A percentile compares a stretch with the other conserved stretches of the same genome.
Conservation (phyloP, 2,329 filamentous ascomycete genomes). For the Pyrenochaeta sp. region DNA sequence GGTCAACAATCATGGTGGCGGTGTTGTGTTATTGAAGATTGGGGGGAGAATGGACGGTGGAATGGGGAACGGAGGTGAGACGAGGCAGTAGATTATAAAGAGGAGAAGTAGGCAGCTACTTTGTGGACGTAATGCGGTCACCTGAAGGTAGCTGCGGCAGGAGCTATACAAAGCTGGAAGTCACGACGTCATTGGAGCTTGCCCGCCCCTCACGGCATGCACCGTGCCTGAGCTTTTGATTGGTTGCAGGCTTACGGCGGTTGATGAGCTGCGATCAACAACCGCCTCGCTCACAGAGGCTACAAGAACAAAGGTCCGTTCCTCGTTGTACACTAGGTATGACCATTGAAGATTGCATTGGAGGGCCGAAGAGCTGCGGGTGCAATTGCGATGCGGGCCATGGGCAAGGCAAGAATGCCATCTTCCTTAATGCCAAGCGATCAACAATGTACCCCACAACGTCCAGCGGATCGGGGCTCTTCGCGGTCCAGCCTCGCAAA, state of each 20-base stretch:
- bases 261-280: constrained; percentile 7
- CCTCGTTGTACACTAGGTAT: background rate
- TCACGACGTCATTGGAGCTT: constrained; percentile 34
- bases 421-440: constrained; percentile 11
- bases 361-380: background rate
- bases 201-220: constrained; percentile 33
- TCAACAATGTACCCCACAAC: constrained; percentile 25
- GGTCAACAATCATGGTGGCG: constrained; percentile 57
- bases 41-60: constrained; percentile 5
- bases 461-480: constrained; percentile 8
- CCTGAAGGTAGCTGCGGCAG: constrained; percentile 33
- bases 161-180: constrained; percentile 36
- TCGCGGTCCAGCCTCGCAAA: constrained; percentile 19
- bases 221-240: constrained; percentile 16
- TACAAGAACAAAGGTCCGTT: background rate
- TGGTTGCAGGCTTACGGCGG: constrained; percentile 20
- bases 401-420: constrained; percentile 10
- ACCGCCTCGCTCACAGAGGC: constrained; percentile 11
- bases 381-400: background rate
- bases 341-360: background rate
- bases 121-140: constrained; percentile 29
- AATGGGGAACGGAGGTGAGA: constrained; percentile 5
- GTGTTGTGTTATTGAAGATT: constrained; percentile 11
- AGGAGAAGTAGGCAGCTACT: constrained; percentile 33
- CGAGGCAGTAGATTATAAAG: constrained; percentile 29